Evolutionary conservation across 2,329 filamentous ascomycete genomes (phyloP).

Genomic region (Tricladium varicosporioides): DNA sequence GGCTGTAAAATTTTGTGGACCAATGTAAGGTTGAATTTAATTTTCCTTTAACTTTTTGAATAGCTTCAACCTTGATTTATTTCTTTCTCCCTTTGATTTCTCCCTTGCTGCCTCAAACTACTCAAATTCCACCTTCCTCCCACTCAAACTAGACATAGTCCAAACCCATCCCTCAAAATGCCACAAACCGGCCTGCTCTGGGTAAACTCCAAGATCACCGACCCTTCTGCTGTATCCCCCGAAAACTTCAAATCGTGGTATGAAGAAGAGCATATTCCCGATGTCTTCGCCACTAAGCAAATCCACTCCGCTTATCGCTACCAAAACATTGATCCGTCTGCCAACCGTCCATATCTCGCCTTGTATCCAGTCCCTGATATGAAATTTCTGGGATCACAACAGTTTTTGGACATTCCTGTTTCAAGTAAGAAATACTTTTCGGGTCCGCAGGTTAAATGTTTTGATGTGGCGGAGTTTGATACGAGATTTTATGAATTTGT

Average conservation of each 20-base stretch:
- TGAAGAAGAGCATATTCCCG: conserved; percentile 11
- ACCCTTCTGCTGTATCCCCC: background rate
- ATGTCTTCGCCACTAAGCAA: conserved; percentile 9
- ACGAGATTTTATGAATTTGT: conserved; percentile 13
- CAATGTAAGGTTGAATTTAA: too few relatives aligned
- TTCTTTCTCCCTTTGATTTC: too few relatives aligned
- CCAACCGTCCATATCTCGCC: conserved; percentile 9
- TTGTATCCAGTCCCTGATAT: conserved; percentile 12
- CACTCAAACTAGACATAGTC: background rate
- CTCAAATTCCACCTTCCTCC: too few relatives aligned
- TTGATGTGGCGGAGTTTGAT: conserved; percentile 16
- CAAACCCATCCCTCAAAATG: background rate
- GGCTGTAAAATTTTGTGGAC: background rate
- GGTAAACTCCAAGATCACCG: conserved; percentile 14
- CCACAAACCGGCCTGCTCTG: conserved; percentile 6
- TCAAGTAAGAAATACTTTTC: conserved; percentile 6
- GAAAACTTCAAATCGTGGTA: conserved; percentile 14
- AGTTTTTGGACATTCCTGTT: conserved; percentile 3
- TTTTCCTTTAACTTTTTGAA: too few relatives aligned
- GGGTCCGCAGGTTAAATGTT: conserved; percentile 2
- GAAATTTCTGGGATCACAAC: conserved; percentile 1
- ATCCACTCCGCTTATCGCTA: conserved; percentile 11
- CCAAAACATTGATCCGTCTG: conserved; percentile 3
- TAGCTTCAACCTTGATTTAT: too few relatives aligned
- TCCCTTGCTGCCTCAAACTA: too few relatives aligned